These are phyloP conservation scores for Hemisphaericaspora subhashii DNA, from an alignment of 1,139 yeast species.

Conservation along the genomic window DNA sequence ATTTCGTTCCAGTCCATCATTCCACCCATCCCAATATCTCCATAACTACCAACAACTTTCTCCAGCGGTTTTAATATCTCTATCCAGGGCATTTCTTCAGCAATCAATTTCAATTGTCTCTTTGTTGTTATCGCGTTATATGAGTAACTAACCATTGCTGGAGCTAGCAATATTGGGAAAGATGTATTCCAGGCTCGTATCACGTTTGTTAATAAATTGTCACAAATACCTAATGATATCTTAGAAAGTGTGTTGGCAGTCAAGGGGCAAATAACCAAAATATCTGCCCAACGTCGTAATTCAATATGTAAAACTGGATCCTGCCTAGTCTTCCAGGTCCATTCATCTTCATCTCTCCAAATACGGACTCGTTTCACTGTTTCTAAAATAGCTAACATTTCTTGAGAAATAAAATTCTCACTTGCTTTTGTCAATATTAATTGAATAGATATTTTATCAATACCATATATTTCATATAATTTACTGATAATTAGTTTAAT, in stretches of 20 bases:
- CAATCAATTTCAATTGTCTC: conserved; percentile 70
- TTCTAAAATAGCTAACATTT: conserved; percentile 43
- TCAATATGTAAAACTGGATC: conserved; percentile 95
- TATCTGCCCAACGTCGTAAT: conserved; percentile 93
- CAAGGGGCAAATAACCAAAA: conserved; percentile 81
- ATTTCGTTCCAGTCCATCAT: conserved; percentile 92
- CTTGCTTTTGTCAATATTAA: conserved; percentile 80
- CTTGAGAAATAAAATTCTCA: conserved; percentile 72
- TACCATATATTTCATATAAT: conserved; percentile 76
- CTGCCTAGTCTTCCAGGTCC: conserved; percentile 86
- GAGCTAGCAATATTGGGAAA: conserved; percentile 84
- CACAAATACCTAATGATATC: conserved; percentile 85
- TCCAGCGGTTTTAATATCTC: conserved; percentile 88
- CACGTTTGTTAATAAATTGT: conserved; percentile 82
- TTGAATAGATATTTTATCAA: conserved; percentile 74
- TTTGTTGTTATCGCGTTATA: conserved; percentile 86
- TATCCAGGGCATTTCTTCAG: conserved; percentile 90
- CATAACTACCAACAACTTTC: conserved; percentile 88
- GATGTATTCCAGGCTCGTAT: conserved; percentile 91
- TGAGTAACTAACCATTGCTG: conserved; percentile 91
- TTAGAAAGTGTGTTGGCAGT: conserved; percentile 92
- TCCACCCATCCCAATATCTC: conserved; percentile 94
- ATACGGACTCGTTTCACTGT: conserved; percentile 51
- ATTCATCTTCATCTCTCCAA: conserved; percentile 91
- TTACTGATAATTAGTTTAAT: conserved; percentile 72